Conservation (phyloP, 164 flowering plant genomes). For the Nymphaea colorata region DNA sequence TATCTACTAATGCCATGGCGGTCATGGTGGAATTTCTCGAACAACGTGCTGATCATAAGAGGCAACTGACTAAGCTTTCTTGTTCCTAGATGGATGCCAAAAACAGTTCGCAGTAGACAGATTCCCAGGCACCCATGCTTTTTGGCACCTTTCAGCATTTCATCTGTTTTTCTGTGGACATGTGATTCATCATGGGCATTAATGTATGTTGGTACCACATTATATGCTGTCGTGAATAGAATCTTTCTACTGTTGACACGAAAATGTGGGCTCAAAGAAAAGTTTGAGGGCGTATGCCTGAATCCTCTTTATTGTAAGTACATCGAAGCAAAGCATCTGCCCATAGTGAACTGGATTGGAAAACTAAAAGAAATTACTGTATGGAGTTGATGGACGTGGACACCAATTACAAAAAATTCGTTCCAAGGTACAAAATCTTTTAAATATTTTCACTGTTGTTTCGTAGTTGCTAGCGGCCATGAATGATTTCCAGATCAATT, state of each 20-base stretch:
- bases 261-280: not conserved
- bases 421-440: not conserved
- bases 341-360: not conserved
- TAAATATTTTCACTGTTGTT: not conserved
- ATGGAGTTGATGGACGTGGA: not conserved
- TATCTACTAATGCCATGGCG: too few relatives aligned
- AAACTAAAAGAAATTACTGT: too few relatives aligned
- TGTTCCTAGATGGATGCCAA: not conserved
- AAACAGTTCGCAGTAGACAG: not conserved
- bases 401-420: not conserved
- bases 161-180: not conserved
- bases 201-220: not conserved
- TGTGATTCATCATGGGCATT: not conserved
- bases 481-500: not conserved
- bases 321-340: not conserved
- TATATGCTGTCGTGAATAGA: not conserved
- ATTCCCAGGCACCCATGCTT: not conserved
- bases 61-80: too few relatives aligned
- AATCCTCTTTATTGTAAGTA: not conserved
- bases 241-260: not conserved
- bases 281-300: not conserved
- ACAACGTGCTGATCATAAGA: not conserved
- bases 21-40: not conserved
- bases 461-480: not conserved
- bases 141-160: not conserved